These are phyloP conservation scores for Thalassia testudinum DNA, from an alignment of 116 monocot genomes.

Conservation along the genomic window DNA sequence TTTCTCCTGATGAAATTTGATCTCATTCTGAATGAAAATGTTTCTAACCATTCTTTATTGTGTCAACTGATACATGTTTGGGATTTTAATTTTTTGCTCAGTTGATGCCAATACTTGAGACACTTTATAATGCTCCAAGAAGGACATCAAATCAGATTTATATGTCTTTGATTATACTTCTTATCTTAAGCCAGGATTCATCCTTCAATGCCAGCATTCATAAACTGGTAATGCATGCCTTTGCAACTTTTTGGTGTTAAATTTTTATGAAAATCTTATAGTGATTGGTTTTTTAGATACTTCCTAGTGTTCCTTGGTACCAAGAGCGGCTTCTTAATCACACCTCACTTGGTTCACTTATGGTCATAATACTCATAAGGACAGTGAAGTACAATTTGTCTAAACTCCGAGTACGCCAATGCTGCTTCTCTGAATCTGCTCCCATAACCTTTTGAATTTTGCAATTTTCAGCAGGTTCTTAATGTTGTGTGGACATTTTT, in stretches of 20 bases:
- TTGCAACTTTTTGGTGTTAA: conserved; percentile 2
- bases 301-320: conserved; percentile 76
- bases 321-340: conserved; percentile 81
- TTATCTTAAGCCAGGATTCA: conserved; percentile 98
- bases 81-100: conserved; percentile 21
- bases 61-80: no score
- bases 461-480: not conserved
- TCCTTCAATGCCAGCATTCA: conserved; percentile 97
- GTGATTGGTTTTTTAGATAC: conserved; percentile 10
- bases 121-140: conserved; percentile 86
- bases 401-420: conserved; percentile 54
- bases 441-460: not conserved
- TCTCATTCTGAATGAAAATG: no score
- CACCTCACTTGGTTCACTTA: conserved; percentile 89
- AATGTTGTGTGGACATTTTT: not conserved
- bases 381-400: conserved; percentile 94
- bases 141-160: conserved; percentile 95
- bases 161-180: conserved; percentile 85
- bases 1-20: no score
- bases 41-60: no score
- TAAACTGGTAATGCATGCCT: conserved; percentile 53
- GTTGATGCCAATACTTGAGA: conserved; percentile 92
- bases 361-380: conserved; percentile 90
- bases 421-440: not conserved
- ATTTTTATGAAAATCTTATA: not conserved